Percentiles rank a stretch among this genome's conserved stretches.
Conservation (phyloP, 768 basidiomycete species). For the Termitomyces sp. region DNA sequence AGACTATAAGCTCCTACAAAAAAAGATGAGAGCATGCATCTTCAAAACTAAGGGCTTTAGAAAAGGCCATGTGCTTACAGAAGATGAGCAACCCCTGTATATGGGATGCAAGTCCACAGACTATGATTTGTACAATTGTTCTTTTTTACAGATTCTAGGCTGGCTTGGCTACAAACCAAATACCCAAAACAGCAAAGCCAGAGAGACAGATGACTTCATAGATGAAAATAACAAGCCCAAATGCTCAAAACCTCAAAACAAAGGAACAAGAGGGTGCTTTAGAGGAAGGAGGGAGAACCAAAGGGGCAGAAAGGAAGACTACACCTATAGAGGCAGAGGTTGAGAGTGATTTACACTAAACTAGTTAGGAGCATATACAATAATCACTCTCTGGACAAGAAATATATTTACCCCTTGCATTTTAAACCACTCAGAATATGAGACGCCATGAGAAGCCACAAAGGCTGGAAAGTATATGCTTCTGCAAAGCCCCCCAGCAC, state of each 20-base stretch:
- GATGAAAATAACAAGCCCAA: neutral
- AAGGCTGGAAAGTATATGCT: neutral
- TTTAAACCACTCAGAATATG: too few species aligned
- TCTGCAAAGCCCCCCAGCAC: too few species aligned
- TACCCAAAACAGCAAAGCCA: neutral
- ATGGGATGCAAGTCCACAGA: neutral
- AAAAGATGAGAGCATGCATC: neutral
- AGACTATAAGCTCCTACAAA: neutral
- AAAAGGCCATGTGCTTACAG: neutral
- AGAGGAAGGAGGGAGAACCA: too few species aligned
- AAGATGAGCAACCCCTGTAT: neutral
- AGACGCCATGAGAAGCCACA: too few species aligned
- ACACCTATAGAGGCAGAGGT: too few species aligned
- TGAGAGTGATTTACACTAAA: too few species aligned
- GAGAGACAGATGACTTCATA: neutral
- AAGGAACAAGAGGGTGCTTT: rapidly evolving
- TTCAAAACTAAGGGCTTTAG: neutral
- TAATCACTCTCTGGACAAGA: too few species aligned
- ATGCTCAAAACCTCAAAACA: rapidly evolving
- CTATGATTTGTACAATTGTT: neutral
- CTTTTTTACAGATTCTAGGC: neutral
- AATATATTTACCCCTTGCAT: too few species aligned
- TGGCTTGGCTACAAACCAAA: neutral
- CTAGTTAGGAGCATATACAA: too few species aligned
- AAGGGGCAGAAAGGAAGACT: neutral